These are phyloP conservation scores for Hylodesmum podocarpum DNA, from an alignment of 306 rosid genomes.

Conservation along the genomic window DNA sequence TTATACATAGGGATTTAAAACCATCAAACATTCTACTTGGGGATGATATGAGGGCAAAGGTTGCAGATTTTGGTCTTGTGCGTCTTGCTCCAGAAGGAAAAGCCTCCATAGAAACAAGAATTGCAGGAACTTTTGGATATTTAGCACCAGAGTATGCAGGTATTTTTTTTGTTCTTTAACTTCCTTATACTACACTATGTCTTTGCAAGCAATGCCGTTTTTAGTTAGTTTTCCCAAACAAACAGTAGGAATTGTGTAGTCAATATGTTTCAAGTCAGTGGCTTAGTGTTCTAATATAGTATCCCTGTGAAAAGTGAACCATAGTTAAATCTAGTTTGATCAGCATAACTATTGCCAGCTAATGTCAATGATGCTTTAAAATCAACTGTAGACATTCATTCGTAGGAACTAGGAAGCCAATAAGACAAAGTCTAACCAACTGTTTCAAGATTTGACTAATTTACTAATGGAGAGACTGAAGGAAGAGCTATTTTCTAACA, in stretches of 20 bases:
- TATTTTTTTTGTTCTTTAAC: constrained; percentile 29
- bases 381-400: not conserved
- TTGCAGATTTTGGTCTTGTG: constrained; percentile 86
- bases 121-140: constrained; percentile 93
- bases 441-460: not conserved
- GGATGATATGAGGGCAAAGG: constrained; percentile 96
- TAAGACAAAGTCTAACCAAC: not conserved
- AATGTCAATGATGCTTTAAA: not conserved
- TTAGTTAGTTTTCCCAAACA: constrained; percentile 2
- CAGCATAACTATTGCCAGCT: not conserved
- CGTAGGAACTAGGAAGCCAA: not conserved
- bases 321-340: not conserved
- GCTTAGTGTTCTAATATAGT: not conserved
- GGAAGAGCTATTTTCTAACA: not conserved
- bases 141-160: constrained; percentile 97
- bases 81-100: constrained; percentile 98
- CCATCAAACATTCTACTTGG: constrained; percentile 97
- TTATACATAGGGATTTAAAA: constrained; percentile 87
- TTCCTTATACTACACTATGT: not conserved
- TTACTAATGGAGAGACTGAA: not conserved
- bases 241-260: not conserved
- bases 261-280: not conserved
- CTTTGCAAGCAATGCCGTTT: not conserved
- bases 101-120: constrained; percentile 83
- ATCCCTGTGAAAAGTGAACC: not conserved